Conservation (phyloP, 768 basidiomycete genomes). For the Leccinellum luteum region DNA sequence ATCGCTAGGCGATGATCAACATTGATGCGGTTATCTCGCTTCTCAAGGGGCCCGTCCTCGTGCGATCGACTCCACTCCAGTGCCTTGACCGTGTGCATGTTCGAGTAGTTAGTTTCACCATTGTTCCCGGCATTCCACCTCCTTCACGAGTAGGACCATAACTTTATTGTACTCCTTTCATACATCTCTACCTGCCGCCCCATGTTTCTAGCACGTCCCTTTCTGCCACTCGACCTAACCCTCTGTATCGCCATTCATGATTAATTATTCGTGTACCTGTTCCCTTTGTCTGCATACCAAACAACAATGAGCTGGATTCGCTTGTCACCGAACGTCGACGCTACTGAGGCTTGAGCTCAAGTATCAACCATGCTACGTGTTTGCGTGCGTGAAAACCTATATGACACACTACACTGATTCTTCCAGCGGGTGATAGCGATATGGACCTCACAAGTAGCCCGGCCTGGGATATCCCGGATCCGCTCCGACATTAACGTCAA, state of each 20-base stretch:
- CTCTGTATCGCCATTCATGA: conserved; percentile 15
- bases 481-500: too few relatives aligned
- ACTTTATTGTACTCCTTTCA: conserved; percentile 14
- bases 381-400: neutral
- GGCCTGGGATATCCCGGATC: too few relatives aligned
- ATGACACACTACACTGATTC: too few relatives aligned
- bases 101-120: conserved; percentile 4
- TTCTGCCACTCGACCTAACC: neutral
- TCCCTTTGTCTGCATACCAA: neutral
- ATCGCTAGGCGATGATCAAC: conserved; percentile 54
- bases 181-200: conserved; percentile 4
- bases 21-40: neutral
- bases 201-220: conserved; percentile 3
- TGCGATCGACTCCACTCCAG: neutral
- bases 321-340: neutral
- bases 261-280: conserved; percentile 17
- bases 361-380: neutral
- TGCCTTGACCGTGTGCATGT: conserved; percentile 1
- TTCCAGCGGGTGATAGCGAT: too few relatives aligned
- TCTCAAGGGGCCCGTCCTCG: neutral
- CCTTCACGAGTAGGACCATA: conserved; percentile 7
- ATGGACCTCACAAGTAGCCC: too few relatives aligned
- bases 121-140: neutral
- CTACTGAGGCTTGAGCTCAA: neutral
- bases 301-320: neutral